Percentiles rank a stretch among this genome's conserved stretches.
These are phyloP conservation scores for Coemansia sp. DNA, from an alignment of 192 early-diverging fungal species.

Conservation along the genomic window DNA sequence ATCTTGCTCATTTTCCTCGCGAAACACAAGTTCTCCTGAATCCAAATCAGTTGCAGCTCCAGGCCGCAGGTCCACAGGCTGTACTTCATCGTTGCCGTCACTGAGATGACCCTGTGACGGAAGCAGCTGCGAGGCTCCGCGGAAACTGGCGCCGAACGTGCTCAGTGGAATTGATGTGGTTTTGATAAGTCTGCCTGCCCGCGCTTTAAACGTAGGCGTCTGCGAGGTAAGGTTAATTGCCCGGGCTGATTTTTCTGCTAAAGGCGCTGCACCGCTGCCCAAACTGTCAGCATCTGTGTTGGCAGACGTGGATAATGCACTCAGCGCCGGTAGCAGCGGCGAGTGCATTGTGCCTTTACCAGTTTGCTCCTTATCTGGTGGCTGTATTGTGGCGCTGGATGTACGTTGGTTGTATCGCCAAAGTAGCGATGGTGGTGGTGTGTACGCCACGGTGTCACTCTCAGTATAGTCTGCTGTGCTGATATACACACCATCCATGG, in stretches of 20 bases:
- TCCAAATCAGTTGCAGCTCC: slow-evolving; percentile 8
- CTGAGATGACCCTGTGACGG: slow-evolving; percentile 16
- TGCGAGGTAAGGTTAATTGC: slow-evolving; percentile 11
- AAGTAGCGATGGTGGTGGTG: slow-evolving; percentile 35
- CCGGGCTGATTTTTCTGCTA: slow-evolving; percentile 1
- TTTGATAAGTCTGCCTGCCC: slow-evolving; percentile 33
- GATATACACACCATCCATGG: background rate
- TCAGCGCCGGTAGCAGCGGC: background rate
- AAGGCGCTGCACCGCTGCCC: background rate
- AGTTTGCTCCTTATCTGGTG: background rate
- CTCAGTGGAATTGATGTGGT: slow-evolving; percentile 47
- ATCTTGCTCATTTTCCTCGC: slow-evolving; percentile 16
- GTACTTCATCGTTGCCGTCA: slow-evolving; percentile 12
- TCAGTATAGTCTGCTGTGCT: background rate
- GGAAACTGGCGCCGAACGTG: slow-evolving; percentile 20
- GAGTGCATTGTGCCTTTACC: background rate
- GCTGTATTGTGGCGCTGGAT: background rate
- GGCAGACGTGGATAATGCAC: background rate
- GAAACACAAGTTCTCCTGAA: slow-evolving; percentile 29
- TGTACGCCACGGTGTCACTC: slow-evolving; percentile 25
- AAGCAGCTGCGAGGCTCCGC: slow-evolving; percentile 3
- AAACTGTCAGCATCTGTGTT: background rate
- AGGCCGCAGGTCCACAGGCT: background rate
- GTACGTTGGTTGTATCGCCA: slow-evolving; percentile 17
- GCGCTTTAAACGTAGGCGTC: slow-evolving; percentile 18